Evolutionary conservation across 208 protist species (phyloP).

Genomic region (Trypanosoma grayi): DNA sequence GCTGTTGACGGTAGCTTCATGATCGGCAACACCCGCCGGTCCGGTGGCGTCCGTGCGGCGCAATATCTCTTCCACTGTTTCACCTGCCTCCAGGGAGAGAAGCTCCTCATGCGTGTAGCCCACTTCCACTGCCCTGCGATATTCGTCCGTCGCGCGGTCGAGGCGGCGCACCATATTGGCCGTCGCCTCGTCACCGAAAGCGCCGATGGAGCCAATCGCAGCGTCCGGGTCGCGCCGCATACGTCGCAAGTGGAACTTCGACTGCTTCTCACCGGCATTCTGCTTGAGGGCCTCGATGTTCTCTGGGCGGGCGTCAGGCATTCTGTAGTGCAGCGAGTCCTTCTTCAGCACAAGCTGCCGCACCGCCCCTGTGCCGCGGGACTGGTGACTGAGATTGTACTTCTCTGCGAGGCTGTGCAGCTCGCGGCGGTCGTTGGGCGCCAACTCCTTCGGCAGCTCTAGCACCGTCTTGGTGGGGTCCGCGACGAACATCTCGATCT

Average conservation of each 20-base stretch:
- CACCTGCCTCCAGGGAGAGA: constrained; percentile 37
- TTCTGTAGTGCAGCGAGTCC: constrained; percentile 78
- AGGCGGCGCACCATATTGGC: constrained; percentile 55
- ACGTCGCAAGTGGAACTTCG: constrained; percentile 62
- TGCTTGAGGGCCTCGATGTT: constrained; percentile 57
- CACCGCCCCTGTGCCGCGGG: constrained; percentile 34
- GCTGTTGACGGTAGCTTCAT: not conserved
- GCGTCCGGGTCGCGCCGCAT: constrained; percentile 31
- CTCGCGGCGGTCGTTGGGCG: constrained; percentile 66
- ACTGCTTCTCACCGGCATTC: constrained; percentile 48
- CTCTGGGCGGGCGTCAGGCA: constrained; percentile 44
- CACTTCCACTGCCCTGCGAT: constrained; percentile 72
- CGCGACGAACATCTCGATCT: constrained; percentile 70
- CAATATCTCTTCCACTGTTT: constrained; percentile 49
- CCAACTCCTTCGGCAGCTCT: constrained; percentile 63
- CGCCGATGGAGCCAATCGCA: constrained; percentile 53
- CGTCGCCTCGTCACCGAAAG: constrained; percentile 76
- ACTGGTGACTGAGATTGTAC: constrained; percentile 86
- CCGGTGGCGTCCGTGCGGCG: constrained; percentile 24
- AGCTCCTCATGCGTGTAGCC: constrained; percentile 81
- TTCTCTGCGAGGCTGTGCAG: constrained; percentile 80
- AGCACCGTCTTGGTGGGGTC: constrained; percentile 74
- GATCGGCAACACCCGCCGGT: constrained; percentile 2
- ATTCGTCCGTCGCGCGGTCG: constrained; percentile 74
- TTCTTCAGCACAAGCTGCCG: constrained; percentile 79